Evolutionary conservation across 805 yeast species (phyloP).

Genomic region (Yueomyces sp.): DNA sequence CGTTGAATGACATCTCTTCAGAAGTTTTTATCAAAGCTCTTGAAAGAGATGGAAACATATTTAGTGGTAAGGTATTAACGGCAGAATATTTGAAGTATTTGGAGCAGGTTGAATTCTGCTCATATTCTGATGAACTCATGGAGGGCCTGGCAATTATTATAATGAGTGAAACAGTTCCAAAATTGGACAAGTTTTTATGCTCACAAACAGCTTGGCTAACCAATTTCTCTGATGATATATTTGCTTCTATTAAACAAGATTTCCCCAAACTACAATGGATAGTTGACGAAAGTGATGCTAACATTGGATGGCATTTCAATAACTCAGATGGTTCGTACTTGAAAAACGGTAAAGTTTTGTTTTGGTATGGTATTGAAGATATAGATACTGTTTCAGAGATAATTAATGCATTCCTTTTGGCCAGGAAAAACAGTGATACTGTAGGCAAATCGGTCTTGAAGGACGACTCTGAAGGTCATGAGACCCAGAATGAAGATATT

Average conservation of each 20-base stretch:
- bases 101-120: slow-evolving; percentile 48
- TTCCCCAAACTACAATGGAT: slow-evolving; percentile 71
- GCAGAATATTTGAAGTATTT: slow-evolving; percentile 70
- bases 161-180: slow-evolving; percentile 37
- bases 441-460: slow-evolving; percentile 28
- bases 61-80: slow-evolving; percentile 56
- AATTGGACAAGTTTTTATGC: slow-evolving; percentile 74
- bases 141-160: slow-evolving; percentile 85
- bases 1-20: slow-evolving; percentile 52
- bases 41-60: slow-evolving; percentile 61
- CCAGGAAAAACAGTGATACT: slow-evolving; percentile 13
- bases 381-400: slow-evolving; percentile 48
- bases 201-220: slow-evolving; percentile 93
- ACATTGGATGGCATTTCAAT: slow-evolving; percentile 81
- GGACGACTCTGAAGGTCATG: slow-evolving; percentile 36
- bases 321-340: slow-evolving; percentile 91
- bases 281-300: slow-evolving; percentile 80
- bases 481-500: slow-evolving; percentile 49
- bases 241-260: slow-evolving; percentile 68
- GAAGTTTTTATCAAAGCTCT: slow-evolving; percentile 68
- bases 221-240: slow-evolving; percentile 90
- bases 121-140: slow-evolving; percentile 90
- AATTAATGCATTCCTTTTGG: slow-evolving; percentile 38
- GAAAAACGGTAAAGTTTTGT: slow-evolving; percentile 76
- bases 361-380: slow-evolving; percentile 83